These are phyloP conservation scores for Davidsoniella neocaledoniae DNA, from an alignment of 2,329 filamentous ascomycete genomes.

Conservation along the genomic window DNA sequence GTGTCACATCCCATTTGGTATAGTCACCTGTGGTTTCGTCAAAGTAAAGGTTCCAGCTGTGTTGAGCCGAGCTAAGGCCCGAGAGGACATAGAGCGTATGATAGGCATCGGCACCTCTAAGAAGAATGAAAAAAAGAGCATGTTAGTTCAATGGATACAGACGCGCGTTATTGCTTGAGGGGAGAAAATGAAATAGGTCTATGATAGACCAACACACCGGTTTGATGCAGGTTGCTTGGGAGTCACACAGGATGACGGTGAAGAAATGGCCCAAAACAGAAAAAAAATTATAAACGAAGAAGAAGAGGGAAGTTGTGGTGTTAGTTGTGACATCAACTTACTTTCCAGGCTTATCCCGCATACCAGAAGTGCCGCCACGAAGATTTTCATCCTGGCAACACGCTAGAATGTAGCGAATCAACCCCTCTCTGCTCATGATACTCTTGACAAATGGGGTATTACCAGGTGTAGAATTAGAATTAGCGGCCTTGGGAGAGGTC, in stretches of 20 bases:
- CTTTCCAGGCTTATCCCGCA: constrained; percentile 89
- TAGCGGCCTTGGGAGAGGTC: constrained; percentile 1
- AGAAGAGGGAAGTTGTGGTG: neutral
- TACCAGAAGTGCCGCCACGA: constrained; percentile 42
- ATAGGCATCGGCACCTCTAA: constrained; percentile 65
- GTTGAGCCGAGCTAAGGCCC: constrained; percentile 68
- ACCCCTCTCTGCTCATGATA: constrained; percentile 66
- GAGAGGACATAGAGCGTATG: constrained; percentile 86
- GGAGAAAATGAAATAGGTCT: neutral
- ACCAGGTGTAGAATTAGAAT: neutral
- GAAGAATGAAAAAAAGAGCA: constrained; percentile 4
- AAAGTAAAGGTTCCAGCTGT: constrained; percentile 37
- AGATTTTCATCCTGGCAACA: constrained; percentile 63
- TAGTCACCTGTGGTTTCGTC: constrained; percentile 11
- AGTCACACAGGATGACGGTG: neutral
- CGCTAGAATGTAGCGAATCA: constrained; percentile 76
- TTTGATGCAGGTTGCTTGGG: constrained; percentile 5
- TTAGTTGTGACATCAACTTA: constrained; percentile 27
- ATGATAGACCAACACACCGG: constrained; percentile 5
- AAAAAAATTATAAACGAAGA: neutral
- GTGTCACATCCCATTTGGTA: constrained; percentile 5
- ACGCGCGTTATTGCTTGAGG: no score
- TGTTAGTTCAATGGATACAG: no score
- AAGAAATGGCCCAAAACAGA: neutral
- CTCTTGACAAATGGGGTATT: constrained; percentile 23